Conservation (phyloP, 2,329 filamentous ascomycete species). For the Trichoderma brevicompactum region DNA sequence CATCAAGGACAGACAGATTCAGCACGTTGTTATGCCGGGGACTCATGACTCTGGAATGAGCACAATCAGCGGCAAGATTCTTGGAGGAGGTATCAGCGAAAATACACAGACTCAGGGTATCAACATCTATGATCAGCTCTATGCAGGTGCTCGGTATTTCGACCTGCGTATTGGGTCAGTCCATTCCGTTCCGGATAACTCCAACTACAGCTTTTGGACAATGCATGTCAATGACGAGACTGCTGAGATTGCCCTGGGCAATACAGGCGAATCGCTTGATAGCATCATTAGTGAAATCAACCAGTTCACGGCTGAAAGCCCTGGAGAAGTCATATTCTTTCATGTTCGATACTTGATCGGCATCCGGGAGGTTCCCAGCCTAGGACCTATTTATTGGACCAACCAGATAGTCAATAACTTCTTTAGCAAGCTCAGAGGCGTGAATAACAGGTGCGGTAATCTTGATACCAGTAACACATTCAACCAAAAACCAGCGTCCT, state of each 20-base stretch:
- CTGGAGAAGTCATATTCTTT: slow-evolving; percentile 52
- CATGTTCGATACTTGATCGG: slow-evolving; percentile 50
- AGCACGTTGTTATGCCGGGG: slow-evolving; percentile 53
- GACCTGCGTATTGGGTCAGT: slow-evolving; percentile 50
- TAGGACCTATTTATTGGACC: slow-evolving; percentile 41
- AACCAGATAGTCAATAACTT: slow-evolving; percentile 48
- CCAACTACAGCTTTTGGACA: slow-evolving; percentile 44
- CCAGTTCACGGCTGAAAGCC: slow-evolving; percentile 49
- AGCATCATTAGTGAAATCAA: slow-evolving; percentile 52
- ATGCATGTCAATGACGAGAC: slow-evolving; percentile 47
- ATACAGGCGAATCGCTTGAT: slow-evolving; percentile 50
- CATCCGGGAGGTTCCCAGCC: slow-evolving; percentile 43
- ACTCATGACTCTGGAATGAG: slow-evolving; percentile 57
- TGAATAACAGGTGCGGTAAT: slow-evolving; percentile 48
- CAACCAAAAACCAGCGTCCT: slow-evolving; percentile 36
- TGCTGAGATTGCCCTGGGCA: slow-evolving; percentile 47
- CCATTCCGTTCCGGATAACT: slow-evolving; percentile 30
- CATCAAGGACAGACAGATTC: slow-evolving; percentile 46
- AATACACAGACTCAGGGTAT: slow-evolving; percentile 54
- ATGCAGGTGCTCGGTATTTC: slow-evolving; percentile 52
- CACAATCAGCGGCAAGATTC: slow-evolving; percentile 43
- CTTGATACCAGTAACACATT: slow-evolving; percentile 34
- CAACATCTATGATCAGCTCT: slow-evolving; percentile 51
- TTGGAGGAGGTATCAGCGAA: slow-evolving; percentile 41
- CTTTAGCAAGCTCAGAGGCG: slow-evolving; percentile 46